Conservation (phyloP, 1,284 basidiomycete genomes). For the Melampsora larici-populina region DNA sequence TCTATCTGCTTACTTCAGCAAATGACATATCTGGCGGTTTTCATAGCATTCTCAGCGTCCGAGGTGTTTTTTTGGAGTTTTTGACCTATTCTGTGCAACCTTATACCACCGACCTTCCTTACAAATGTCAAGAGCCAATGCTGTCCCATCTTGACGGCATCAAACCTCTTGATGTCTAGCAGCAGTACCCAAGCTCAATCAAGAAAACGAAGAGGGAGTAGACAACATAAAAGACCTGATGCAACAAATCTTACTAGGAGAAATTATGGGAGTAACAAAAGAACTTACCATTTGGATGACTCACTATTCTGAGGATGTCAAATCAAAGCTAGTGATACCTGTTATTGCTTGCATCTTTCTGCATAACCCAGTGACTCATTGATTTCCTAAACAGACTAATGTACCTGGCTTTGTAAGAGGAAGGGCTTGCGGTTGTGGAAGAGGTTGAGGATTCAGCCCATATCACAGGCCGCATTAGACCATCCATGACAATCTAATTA, state of each 20-base stretch:
- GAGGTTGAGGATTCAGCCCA: no score
- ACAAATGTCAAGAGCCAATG: slow-evolving; percentile 25
- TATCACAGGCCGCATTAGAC: no score
- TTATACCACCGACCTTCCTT: slow-evolving; percentile 58
- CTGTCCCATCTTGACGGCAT: not conserved
- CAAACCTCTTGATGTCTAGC: not conserved
- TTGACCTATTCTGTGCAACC: slow-evolving; percentile 72
- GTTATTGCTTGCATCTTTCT: no score
- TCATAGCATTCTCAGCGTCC: slow-evolving; percentile 76
- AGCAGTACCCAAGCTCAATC: slow-evolving; percentile 25
- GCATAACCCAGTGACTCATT: no score
- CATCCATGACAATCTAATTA: no score
- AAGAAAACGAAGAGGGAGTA: not conserved
- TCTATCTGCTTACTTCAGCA: slow-evolving; percentile 57
- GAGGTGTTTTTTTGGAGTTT: slow-evolving; percentile 78
- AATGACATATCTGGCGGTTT: slow-evolving; percentile 92
- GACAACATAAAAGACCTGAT: slow-evolving; percentile 8
- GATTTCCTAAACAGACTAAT: no score
- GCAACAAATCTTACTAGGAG: slow-evolving; percentile 14
- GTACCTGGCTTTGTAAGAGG: no score
- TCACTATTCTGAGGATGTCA: no score
- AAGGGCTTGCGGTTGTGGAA: no score
- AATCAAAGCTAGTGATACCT: no score
- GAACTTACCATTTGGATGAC: no score
- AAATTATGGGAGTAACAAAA: slow-evolving; percentile 30